A percentile compares a stretch with the other conserved stretches of the same genome.
phyloP scores from a whole-genome alignment of 441 rosid species.

The Euphorbia celastroides region DNA sequence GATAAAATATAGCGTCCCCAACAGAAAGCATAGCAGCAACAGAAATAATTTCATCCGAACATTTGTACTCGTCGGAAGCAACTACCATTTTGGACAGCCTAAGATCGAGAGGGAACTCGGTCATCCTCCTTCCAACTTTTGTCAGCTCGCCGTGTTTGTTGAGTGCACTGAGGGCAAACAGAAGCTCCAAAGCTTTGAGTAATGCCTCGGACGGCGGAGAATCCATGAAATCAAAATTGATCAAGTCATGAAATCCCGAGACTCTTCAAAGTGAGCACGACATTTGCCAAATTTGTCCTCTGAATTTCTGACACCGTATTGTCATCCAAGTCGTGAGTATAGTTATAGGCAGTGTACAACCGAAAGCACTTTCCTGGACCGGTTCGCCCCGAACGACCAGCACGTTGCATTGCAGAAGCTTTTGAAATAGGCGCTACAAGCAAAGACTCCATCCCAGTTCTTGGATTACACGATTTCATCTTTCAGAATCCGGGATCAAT shows the following conservation, averaged over 20 bases:
- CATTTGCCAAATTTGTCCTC: conserved; percentile 89
- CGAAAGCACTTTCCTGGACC: conserved; percentile 95
- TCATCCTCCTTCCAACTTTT: conserved; percentile 89
- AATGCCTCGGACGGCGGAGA: conserved; percentile 98
- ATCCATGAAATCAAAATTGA: conserved; percentile 97
- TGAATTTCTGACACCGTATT: conserved; percentile 92
- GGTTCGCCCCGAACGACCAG: conserved; percentile 95
- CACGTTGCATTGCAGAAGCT: conserved; percentile 98
- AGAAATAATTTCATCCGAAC: conserved; percentile 89
- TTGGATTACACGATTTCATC: conserved; percentile 94
- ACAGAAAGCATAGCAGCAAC: conserved; percentile 93
- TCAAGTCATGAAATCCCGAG: conserved; percentile 90
- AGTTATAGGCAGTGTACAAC: conserved; percentile 79
- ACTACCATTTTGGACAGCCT: conserved; percentile 94
- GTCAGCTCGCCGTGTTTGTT: conserved; percentile 93
- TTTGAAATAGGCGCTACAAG: conserved; percentile 88
- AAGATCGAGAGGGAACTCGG: conserved; percentile 95
- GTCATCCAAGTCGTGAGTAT: conserved; percentile 82
- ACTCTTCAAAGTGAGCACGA: conserved; percentile 91
- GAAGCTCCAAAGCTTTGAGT: conserved; percentile 79
- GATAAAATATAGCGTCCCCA: conserved; percentile 92
- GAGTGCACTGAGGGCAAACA: conserved; percentile 85
- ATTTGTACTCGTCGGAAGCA: conserved; percentile 87
- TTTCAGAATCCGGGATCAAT: conserved; percentile 96
- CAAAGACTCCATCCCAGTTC: conserved; percentile 98